These are phyloP conservation scores for Arachnomyces sp. DNA, from an alignment of 2,329 filamentous ascomycete species.

Conservation along the genomic window DNA sequence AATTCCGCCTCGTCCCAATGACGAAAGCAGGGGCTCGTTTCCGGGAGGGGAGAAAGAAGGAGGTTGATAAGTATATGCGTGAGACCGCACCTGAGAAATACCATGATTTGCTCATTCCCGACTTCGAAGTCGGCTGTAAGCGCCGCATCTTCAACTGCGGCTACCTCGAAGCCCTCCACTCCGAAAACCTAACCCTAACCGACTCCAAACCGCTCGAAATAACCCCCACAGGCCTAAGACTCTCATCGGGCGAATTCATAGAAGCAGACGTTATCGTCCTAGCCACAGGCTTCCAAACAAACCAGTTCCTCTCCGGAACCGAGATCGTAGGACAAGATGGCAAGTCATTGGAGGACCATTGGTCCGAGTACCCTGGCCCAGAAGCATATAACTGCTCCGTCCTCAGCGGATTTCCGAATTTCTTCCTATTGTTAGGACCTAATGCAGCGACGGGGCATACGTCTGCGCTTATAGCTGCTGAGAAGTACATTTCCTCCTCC, in stretches of 20 bases:
- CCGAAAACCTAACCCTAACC: constrained; percentile 45
- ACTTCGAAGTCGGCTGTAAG: constrained; percentile 56
- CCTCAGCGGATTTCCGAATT: constrained; percentile 43
- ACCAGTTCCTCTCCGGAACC: constrained; percentile 17
- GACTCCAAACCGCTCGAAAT: constrained; percentile 42
- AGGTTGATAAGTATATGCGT: constrained; percentile 40
- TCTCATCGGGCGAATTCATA: constrained; percentile 13
- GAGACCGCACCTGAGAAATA: constrained; percentile 48
- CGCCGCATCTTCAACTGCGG: constrained; percentile 50
- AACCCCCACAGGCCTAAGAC: constrained; percentile 31
- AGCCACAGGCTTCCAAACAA: constrained; percentile 22
- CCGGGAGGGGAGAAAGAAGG: constrained; percentile 31
- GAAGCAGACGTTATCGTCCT: constrained; percentile 20
- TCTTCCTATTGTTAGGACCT: constrained; percentile 26
- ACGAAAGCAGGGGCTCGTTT: constrained; percentile 37
- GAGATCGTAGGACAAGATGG: constrained; percentile 19
- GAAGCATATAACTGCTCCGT: constrained; percentile 52
- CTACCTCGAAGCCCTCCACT: constrained; percentile 45
- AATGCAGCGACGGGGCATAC: constrained; percentile 32
- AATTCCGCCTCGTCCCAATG: constrained; percentile 26
- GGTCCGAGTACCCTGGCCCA: constrained; percentile 41
- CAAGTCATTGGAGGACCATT: constrained; percentile 16
- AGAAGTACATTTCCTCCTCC: constrained; percentile 36
- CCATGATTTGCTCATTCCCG: constrained; percentile 50
- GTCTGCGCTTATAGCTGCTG: constrained; percentile 49